Evolutionary conservation across 139 green algal genomes (phyloP), one percentile per base, ranked within the genome.

Genomic region (Micractinium sp.): DNA sequence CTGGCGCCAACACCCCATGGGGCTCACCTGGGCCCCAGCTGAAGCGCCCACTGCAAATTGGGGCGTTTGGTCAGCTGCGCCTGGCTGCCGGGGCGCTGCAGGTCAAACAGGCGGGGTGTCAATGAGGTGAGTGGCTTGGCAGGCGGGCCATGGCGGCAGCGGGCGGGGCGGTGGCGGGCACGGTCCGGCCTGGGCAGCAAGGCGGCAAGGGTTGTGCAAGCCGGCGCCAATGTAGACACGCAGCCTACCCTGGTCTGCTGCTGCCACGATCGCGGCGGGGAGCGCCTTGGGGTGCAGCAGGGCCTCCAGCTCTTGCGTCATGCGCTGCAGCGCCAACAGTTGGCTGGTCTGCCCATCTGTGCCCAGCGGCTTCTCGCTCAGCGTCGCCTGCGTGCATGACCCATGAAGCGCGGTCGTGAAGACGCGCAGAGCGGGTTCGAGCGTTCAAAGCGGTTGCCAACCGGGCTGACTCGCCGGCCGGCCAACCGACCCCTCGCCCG

Each of bases 261-360:
- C 71, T 78, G n/a, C 63, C 63, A 47, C 16, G 35, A 33, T 80
- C 15, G 74, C 74, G 20, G 33, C 33, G 33, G 16, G 74, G 16
- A 12, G 76, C 31, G 67, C n/a, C 85, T 88, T 25, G 36, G 74
- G 56, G 71, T 89, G 85, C 85, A 89, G 35, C 36, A 84, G 56
- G 61, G 75, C 35, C 75, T 85, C 33, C 0, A 89, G 85, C 25
- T 89, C 85, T 4, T 38, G 16, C 27, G 76, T 36, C 56, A 80
- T n/a, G 2, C 29, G 31, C 41, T 33, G 41, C 39, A 88, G 81
- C 13, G 85, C 76, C 31, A 20, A n/a, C 35, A 87, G 20, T 25
- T 87, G 63, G 56, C 22, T 23, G 7, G 78, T 33, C 41, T 78
- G 47, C 36, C 71, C n/a, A 15, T 63, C 61, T 1, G 27, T 79